Percentiles rank a stretch among this genome's conserved stretches.
These are phyloP conservation scores for Geotrichum carabidarum DNA, from an alignment of 1,139 yeast species.

Conservation along the genomic window DNA sequence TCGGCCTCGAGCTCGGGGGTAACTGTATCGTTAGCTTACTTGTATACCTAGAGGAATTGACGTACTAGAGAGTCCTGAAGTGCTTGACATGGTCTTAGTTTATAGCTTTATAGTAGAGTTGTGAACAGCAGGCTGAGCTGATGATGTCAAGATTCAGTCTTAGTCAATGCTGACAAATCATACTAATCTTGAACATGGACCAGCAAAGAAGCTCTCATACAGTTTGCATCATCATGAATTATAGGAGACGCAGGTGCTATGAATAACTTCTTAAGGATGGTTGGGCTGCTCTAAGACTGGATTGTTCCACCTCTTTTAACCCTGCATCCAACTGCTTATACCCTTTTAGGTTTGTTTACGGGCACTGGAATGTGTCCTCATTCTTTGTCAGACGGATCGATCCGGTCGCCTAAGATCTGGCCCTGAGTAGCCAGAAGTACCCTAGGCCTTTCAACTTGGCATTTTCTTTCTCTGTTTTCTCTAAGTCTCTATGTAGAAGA, in stretches of 20 bases:
- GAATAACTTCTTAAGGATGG: no score
- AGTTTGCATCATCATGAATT: no score
- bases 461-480: not conserved
- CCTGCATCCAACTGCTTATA: not conserved
- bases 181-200: no score
- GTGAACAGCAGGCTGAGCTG: not conserved
- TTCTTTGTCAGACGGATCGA: not conserved
- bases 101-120: not conserved
- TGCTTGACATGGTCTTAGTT: constrained; percentile 5
- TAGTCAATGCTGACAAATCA: not conserved
- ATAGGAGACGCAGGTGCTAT: no score
- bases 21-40: constrained; percentile 1
- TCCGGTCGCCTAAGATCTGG: not conserved
- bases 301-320: no score
- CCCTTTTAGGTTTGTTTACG: not conserved
- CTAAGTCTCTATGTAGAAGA: not conserved
- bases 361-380: not conserved
- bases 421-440: not conserved
- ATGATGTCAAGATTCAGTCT: not conserved
- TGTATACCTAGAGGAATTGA: not conserved
- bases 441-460: not conserved
- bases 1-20: constrained; percentile 12
- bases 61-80: constrained; percentile 9
- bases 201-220: no score
- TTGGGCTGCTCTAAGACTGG: no score